Percentiles rank a stretch among this genome's conserved stretches.
Conservation (phyloP, 441 rosid genomes). For the Pelargonium cotyledonis region DNA sequence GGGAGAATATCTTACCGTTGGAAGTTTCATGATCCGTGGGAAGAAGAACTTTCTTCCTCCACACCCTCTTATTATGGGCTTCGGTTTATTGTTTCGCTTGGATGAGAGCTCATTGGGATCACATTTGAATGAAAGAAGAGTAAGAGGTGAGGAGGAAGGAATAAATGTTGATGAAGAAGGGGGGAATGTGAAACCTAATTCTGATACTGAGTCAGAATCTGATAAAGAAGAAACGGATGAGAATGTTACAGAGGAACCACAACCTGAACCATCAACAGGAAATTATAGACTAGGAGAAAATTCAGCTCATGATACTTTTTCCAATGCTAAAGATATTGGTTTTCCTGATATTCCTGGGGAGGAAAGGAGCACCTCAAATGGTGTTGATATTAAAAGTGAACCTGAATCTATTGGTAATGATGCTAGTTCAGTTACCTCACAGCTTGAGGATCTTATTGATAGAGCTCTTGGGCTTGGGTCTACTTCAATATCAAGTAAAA, state of each 20-base stretch:
- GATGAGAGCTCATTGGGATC: constrained; percentile 98
- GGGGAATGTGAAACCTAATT: constrained; percentile 32
- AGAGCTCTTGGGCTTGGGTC: constrained; percentile 90
- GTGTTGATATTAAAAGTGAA: constrained; percentile 21
- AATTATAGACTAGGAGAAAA: constrained; percentile 10
- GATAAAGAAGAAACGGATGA: constrained; percentile 41
- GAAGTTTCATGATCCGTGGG: constrained; percentile 99
- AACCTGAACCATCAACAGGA: constrained; percentile 12
- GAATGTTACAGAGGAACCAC: constrained; percentile 15
- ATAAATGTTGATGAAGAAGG: constrained; percentile 52
- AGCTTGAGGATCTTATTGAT: constrained; percentile 90
- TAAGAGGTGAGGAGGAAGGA: constrained; percentile 93
- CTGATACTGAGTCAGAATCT: constrained; percentile 43
- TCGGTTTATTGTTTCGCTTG: constrained; percentile 89
- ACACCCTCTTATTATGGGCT: constrained; percentile 95
- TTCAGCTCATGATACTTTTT: constrained; percentile 10
- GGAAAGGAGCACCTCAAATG: constrained; percentile 22
- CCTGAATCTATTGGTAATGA: constrained; percentile 33
- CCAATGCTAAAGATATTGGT: constrained; percentile 24
- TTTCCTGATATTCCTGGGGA: constrained; percentile 26
- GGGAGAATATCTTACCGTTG: constrained; percentile 93
- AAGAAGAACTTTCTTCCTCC: constrained; percentile 98
- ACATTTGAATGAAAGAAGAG: constrained; percentile 93
- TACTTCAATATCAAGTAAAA: constrained; percentile 39
- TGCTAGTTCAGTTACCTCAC: constrained; percentile 45